Evolutionary conservation across 768 basidiomycete species (phyloP).

Genomic region (Coprinellus aureogranulatus): DNA sequence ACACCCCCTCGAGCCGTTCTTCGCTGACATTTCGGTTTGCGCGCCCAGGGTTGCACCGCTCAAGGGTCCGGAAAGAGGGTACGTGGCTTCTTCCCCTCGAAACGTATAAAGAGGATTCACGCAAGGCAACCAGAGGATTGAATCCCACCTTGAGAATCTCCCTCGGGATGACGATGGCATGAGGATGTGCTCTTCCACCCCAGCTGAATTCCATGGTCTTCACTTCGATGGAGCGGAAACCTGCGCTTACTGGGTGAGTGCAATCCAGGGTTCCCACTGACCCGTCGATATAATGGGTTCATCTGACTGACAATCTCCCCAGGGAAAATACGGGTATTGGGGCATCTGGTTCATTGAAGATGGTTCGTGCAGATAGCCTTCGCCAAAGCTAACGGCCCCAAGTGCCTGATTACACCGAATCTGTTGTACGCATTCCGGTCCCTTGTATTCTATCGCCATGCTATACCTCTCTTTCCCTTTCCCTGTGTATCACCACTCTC

Average conservation of each 20-base stretch:
- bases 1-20: not conserved
- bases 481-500: too few relatives aligned
- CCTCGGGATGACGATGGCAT: not conserved
- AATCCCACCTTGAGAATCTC: not conserved
- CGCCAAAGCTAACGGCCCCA: too few relatives aligned
- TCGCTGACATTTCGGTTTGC: too few relatives aligned
- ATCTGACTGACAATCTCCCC: not conserved
- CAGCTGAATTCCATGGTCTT: not conserved
- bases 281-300: too few relatives aligned
- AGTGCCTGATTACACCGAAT: too few relatives aligned
- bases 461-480: too few relatives aligned
- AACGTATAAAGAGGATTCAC: too few relatives aligned
- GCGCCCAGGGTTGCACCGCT: not conserved
- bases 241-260: not conserved
- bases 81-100: not conserved
- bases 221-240: not conserved
- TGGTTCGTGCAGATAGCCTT: not conserved
- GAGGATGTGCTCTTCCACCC: not conserved
- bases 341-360: conserved; percentile 1
- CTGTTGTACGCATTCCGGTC: too few relatives aligned
- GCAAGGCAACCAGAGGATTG: too few relatives aligned
- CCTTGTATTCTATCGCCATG: too few relatives aligned
- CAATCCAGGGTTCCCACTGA: too few relatives aligned
- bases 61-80: conserved; percentile 1
- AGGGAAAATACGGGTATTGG: not conserved